Evolutionary conservation across 2,329 filamentous ascomycete species (phyloP), one percentile per base, ranked within the genome.

Genomic region (Dactylellina leptospora): DNA sequence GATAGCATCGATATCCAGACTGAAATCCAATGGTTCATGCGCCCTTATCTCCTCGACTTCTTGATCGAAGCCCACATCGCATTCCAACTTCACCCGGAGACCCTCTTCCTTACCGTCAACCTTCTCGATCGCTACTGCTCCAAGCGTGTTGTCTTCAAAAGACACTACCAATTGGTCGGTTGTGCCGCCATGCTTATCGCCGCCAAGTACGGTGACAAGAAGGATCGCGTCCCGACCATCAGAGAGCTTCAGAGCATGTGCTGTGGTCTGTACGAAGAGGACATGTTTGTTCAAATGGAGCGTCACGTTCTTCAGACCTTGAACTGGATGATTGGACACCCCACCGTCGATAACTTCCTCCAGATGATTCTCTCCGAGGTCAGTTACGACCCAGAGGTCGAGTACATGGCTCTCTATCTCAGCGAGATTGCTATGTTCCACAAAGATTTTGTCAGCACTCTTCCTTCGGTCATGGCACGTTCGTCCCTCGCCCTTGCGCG

Each of bases 271-370:
- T 99, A 99, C 82, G 95, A 99, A 78, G 92, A 96, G 53, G 93
- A 96, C 82, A 99, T 99, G 95, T 99, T 99, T 82, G 93, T 93
- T 9, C 95, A 99, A 81, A 99, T 99, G 95, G 95, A 99, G 83
- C 97, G 96, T 93, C 95, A 99, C 80, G 93, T 99, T 36, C 86
- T 99, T 77, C 96, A 97, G 82, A 99, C 95, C 1, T 86, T 99
- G 70, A 92, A 96, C 80, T 99, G 95, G 95, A 88, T 89, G 76
- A 90, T 99, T 76, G 95, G 95, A 61, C 93, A 97, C 82, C 93
- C 95, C 0, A 97, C 95, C 25, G 91, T 97, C 75, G 93, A 97
- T 81, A 91, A 90, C 80, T 99, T 97, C 82, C 85, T 96, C 48
- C 90, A 96, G 78, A 83, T 97, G 73, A 92, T 93, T 74, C 86